Percentiles rank a stretch among this genome's conserved stretches.
These are phyloP conservation scores for Mycena indigotica DNA, from an alignment of 768 basidiomycete species.

Conservation along the genomic window DNA sequence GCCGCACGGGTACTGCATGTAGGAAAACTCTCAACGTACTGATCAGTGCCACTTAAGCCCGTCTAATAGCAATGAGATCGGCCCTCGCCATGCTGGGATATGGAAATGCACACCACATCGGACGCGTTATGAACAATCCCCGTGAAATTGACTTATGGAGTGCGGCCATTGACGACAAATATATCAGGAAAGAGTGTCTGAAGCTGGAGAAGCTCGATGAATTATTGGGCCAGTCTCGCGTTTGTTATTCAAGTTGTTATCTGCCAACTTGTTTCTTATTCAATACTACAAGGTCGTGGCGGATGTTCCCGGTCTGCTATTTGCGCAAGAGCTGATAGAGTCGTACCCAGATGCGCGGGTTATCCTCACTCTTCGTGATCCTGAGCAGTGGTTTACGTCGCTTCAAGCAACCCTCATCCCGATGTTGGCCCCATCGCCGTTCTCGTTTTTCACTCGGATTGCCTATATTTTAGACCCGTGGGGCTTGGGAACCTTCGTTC, in stretches of 20 bases:
- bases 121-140: constrained; percentile 11
- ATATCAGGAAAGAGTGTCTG: not conserved
- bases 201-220: constrained; percentile 3
- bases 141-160: constrained; percentile 10
- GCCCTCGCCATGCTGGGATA: constrained; percentile 12
- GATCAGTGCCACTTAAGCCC: not conserved
- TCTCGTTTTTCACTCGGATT: not conserved
- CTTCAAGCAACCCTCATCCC: constrained; percentile 13
- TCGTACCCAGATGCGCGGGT: constrained; percentile 13
- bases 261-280: not conserved
- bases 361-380: constrained; percentile 15
- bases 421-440: constrained; percentile 5
- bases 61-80: constrained; percentile 14
- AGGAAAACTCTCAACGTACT: not conserved
- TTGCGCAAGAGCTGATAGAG: constrained; percentile 8
- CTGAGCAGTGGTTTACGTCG: constrained; percentile 14
- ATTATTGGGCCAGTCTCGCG: constrained; percentile 12
- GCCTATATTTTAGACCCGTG: constrained; percentile 14
- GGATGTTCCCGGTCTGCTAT: constrained; percentile 17
- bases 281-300: constrained; percentile 6
- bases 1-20: constrained; percentile 20
- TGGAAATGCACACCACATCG: constrained; percentile 16
- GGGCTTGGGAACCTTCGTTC: constrained; percentile 11
- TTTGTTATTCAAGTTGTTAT: not conserved
- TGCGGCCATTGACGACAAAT: constrained; percentile 13